Evolutionary conservation across 2,329 filamentous ascomycete genomes (phyloP).

Genomic region (Fusarium dlaminii): DNA sequence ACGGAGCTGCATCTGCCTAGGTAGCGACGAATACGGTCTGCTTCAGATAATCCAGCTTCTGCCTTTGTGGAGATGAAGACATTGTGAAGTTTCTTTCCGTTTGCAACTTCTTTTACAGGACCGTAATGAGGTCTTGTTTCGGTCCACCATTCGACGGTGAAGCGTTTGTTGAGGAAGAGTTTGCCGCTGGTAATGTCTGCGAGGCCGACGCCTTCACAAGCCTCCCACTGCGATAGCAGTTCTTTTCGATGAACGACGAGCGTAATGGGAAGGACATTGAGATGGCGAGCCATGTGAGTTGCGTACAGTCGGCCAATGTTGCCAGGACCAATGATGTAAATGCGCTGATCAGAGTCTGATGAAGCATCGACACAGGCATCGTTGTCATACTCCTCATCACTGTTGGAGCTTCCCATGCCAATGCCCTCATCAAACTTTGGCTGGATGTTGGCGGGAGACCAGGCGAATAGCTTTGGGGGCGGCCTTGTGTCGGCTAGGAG

Average conservation of each 20-base stretch:
- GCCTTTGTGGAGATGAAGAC: conserved; percentile 15
- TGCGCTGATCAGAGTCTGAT: neutral
- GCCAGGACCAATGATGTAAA: conserved; percentile 7
- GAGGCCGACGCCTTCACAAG: neutral
- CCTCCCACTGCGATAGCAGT: neutral
- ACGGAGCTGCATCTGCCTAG: neutral
- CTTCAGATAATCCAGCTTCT: neutral
- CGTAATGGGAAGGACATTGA: neutral
- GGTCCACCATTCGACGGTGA: conserved; percentile 11
- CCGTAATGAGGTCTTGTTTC: neutral
- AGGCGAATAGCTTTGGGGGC: conserved; percentile 1
- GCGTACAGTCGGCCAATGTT: conserved; percentile 4
- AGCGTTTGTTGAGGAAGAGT: neutral
- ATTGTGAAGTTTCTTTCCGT: neutral
- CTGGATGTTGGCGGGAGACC: neutral
- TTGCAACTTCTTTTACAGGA: conserved; percentile 3
- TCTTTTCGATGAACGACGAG: conserved; percentile 4
- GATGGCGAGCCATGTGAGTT: neutral
- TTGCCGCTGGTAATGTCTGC: neutral
- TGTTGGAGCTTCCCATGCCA: neutral
- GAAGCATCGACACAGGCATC: rapidly evolving
- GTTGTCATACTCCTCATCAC: neutral
- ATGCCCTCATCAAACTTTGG: neutral
- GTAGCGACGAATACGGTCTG: neutral
- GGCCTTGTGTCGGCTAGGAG: neutral